phyloP scores from a whole-genome alignment of 2,329 filamentous ascomycete species.

The Colletotrichum neosansevieriae region DNA sequence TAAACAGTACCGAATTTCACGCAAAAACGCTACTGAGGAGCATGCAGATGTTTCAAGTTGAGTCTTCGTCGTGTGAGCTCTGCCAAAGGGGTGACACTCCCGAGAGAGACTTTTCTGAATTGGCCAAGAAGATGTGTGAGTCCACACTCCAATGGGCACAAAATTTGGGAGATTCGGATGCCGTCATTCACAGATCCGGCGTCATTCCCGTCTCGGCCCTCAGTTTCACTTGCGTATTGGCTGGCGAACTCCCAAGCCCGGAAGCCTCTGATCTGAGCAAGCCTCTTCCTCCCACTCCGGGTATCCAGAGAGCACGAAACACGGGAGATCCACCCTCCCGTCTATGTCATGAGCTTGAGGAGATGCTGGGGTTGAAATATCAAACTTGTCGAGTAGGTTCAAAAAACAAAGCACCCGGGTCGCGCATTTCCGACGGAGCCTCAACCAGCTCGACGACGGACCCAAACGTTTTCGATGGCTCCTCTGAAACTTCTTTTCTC shows the following conservation, averaged over 20 bases:
- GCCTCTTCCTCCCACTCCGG: neutral
- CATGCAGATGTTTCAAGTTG: neutral
- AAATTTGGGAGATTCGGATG: neutral
- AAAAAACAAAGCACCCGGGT: too few relatives aligned
- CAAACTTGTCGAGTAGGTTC: too few relatives aligned
- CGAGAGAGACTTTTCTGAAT: neutral
- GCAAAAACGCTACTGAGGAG: neutral
- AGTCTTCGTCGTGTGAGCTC: neutral
- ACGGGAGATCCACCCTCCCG: too few relatives aligned
- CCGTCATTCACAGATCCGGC: constrained; percentile 1
- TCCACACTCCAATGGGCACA: constrained; percentile 5
- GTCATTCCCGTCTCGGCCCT: neutral
- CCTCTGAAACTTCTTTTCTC: too few relatives aligned
- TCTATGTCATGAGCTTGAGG: too few relatives aligned
- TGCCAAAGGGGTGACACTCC: neutral
- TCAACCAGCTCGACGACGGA: too few relatives aligned
- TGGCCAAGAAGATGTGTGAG: neutral
- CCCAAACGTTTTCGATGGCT: too few relatives aligned
- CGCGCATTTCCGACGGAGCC: too few relatives aligned
- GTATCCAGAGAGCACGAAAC: too few relatives aligned
- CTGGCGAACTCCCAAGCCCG: neutral
- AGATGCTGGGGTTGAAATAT: too few relatives aligned
- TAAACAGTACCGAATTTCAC: neutral
- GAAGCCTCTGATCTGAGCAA: neutral
- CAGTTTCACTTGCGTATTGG: neutral